Percentiles rank a stretch among this genome's conserved stretches.
Evolutionary conservation across 805 yeast species (phyloP).

Genomic region (Hanseniaspora taiwanica): DNA sequence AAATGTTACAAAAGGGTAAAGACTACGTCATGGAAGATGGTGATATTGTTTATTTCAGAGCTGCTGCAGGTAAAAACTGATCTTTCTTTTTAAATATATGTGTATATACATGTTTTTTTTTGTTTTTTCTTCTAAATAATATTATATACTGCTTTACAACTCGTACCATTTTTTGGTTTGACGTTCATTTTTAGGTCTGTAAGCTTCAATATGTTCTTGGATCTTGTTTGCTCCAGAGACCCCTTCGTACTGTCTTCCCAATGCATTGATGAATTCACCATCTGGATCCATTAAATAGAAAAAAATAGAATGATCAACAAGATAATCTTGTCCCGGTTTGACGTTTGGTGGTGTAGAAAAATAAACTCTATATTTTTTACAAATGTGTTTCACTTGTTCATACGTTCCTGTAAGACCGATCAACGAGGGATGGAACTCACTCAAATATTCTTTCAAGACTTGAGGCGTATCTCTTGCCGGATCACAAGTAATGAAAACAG

Average conservation of each 20-base stretch:
- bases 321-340: slow-evolving; percentile 89
- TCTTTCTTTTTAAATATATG: slow-evolving; percentile 2
- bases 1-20: slow-evolving; percentile 83
- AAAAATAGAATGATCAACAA: slow-evolving; percentile 95
- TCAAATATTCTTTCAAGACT: slow-evolving; percentile 65
- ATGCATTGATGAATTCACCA: slow-evolving; percentile 86
- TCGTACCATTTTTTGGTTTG: slow-evolving; percentile 39
- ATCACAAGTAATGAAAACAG: slow-evolving; percentile 90
- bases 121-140: too few species aligned
- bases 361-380: slow-evolving; percentile 87
- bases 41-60: slow-evolving; percentile 81
- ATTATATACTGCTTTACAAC: slow-evolving; percentile 1
- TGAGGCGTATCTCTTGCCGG: slow-evolving; percentile 91
- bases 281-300: slow-evolving; percentile 98
- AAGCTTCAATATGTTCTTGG: slow-evolving; percentile 59
- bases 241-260: slow-evolving; percentile 83
- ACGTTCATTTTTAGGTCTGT: slow-evolving; percentile 58
- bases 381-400: slow-evolving; percentile 68
- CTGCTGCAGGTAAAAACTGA: slow-evolving; percentile 79
- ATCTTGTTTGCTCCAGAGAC: slow-evolving; percentile 67
- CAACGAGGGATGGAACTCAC: slow-evolving; percentile 82
- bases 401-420: slow-evolving; percentile 87
- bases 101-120: slow-evolving; percentile 4
- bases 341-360: slow-evolving; percentile 94
- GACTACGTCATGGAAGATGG: slow-evolving; percentile 92